Conservation (phyloP, 495 filamentous ascomycete species). For the Penicillium coprophilum region DNA sequence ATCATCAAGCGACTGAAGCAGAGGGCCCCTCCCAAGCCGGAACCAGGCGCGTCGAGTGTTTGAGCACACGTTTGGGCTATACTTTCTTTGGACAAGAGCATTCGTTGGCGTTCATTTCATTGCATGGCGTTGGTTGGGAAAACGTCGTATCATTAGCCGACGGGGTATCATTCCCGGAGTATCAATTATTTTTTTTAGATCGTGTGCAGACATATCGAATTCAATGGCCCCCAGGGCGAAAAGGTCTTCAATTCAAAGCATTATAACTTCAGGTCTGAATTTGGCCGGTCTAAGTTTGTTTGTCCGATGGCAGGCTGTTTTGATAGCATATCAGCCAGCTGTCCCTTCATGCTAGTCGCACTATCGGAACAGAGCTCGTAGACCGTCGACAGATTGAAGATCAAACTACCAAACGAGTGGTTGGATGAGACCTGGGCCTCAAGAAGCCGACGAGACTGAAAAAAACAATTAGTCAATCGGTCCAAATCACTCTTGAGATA, state of each 20-base stretch:
- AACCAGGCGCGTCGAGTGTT: constrained; percentile 22
- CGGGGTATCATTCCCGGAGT: constrained; percentile 11
- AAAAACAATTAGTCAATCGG: constrained; percentile 16
- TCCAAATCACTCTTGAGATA: not conserved
- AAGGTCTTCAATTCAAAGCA: constrained; percentile 9
- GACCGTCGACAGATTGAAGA: constrained; percentile 87
- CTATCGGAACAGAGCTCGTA: constrained; percentile 89
- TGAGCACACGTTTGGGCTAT: constrained; percentile 2
- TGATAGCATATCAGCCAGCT: constrained; percentile 68
- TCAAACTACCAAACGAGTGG: constrained; percentile 66
- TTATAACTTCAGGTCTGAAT: constrained; percentile 78
- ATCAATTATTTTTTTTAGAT: constrained; percentile 12
- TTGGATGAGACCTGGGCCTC: constrained; percentile 61
- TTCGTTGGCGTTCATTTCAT: constrained; percentile 15
- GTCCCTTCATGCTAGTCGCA: constrained; percentile 63
- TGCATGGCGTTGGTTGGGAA: constrained; percentile 15
- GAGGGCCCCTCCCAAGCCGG: constrained; percentile 25
- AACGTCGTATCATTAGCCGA: constrained; percentile 19
- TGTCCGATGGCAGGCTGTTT: constrained; percentile 41
- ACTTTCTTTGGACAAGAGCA: constrained; percentile 10
- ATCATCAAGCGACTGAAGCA: constrained; percentile 63
- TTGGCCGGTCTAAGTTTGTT: constrained; percentile 67
- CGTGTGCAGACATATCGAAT: constrained; percentile 17
- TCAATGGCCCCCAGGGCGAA: constrained; percentile 16
- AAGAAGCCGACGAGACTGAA: constrained; percentile 56